phyloP scores from a whole-genome alignment of 208 protist species.

The Leishmania braziliensis region DNA sequence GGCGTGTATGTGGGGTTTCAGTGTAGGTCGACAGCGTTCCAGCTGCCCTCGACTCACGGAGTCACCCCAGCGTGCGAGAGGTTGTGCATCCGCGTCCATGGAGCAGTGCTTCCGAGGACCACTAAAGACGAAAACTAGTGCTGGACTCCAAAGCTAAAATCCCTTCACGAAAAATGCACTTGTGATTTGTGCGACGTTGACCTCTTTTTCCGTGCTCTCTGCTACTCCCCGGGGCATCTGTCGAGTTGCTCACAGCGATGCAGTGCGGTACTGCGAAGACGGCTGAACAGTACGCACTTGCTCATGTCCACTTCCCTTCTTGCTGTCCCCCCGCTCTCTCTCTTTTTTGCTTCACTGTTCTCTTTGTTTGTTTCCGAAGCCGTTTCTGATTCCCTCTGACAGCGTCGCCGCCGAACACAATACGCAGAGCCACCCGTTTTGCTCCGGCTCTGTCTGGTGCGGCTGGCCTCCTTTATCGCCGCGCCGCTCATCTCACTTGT shows the following conservation, averaged over 20 bases:
- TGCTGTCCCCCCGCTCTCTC: neutral
- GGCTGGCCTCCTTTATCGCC: conserved; percentile 3
- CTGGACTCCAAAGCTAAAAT: neutral
- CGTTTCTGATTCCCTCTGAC: neutral
- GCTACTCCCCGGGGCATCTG: neutral
- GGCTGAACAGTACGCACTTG: too few relatives aligned
- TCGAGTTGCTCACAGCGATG: neutral
- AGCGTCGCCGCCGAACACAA: neutral
- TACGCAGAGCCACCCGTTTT: neutral
- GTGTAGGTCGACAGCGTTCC: too few relatives aligned
- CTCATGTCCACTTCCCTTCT: neutral
- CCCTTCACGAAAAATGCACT: too few relatives aligned
- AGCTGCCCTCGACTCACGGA: neutral
- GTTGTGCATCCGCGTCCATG: neutral
- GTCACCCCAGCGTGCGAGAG: neutral
- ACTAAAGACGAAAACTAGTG: neutral
- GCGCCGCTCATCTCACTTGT: neutral
- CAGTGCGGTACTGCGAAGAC: neutral
- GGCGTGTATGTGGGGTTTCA: too few relatives aligned
- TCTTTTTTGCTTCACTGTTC: neutral
- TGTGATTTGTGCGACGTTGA: neutral
- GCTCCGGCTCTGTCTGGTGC: neutral
- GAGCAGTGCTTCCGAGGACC: neutral
- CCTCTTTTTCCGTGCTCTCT: neutral
- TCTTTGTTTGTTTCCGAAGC: neutral